These are phyloP conservation scores for Botrytis sinoallii DNA, from an alignment of 2,329 filamentous ascomycete species.

Conservation along the genomic window DNA sequence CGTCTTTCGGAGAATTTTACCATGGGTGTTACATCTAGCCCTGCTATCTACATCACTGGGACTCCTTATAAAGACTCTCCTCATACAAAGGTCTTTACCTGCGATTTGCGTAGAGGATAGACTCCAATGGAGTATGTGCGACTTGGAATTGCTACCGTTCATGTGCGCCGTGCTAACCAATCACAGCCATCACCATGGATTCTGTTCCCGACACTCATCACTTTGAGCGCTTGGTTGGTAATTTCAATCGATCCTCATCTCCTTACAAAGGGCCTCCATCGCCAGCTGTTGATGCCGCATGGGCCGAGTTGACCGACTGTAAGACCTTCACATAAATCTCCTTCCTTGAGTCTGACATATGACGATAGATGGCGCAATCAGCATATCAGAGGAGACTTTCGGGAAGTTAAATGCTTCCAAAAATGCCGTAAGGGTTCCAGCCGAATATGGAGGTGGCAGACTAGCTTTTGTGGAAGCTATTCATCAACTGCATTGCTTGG, in stretches of 20 bases:
- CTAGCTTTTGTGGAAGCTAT: slow-evolving; percentile 6
- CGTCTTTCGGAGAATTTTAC: not conserved
- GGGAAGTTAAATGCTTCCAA: slow-evolving; percentile 18
- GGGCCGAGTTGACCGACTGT: slow-evolving; percentile 11
- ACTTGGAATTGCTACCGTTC: not conserved
- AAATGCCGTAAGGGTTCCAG: slow-evolving; percentile 8
- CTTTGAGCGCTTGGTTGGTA: slow-evolving; percentile 12
- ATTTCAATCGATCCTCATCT: slow-evolving; percentile 16
- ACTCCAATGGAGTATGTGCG: slow-evolving; percentile 13
- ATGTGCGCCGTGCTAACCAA: not conserved
- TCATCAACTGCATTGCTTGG: slow-evolving; percentile 18
- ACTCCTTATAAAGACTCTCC: not conserved
- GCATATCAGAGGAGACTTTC: slow-evolving; percentile 11
- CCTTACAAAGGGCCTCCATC: slow-evolving; percentile 16
- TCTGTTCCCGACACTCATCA: slow-evolving; percentile 3
- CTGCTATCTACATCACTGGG: slow-evolving; percentile 1
- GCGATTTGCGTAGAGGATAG: slow-evolving; percentile 11
- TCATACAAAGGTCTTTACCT: slow-evolving; percentile 10
- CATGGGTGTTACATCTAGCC: not conserved
- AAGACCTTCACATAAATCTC: not conserved
- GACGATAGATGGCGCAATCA: slow-evolving; percentile 7
- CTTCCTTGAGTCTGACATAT: not conserved
- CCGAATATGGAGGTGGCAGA: slow-evolving; percentile 11
- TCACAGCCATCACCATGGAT: slow-evolving; percentile 5
- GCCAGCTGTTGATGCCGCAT: slow-evolving; percentile 16